Percentiles rank a stretch among this genome's conserved stretches.
phyloP scores from a whole-genome alignment of 2,329 filamentous ascomycete species.

The Aspergillus sp. region DNA sequence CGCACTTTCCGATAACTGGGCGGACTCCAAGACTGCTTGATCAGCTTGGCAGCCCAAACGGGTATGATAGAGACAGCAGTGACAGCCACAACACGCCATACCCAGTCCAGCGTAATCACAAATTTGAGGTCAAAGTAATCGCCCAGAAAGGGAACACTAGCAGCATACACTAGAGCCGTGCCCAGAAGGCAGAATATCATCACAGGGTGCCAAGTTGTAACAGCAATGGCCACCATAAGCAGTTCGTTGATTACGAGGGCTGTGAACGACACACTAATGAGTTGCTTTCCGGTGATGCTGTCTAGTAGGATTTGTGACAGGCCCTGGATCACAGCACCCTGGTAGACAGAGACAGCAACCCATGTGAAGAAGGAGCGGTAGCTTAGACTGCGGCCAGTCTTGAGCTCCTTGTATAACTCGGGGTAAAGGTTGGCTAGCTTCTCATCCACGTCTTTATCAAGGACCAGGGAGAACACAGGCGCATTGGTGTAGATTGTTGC shows the following conservation, averaged over 20 bases:
- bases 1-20: conserved; percentile 90
- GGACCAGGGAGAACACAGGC: conserved; percentile 87
- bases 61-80: conserved; percentile 78
- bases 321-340: conserved; percentile 94
- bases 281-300: conserved; percentile 63
- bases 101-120: conserved; percentile 75
- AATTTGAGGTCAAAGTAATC: conserved; percentile 86
- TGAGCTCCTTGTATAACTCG: conserved; percentile 97
- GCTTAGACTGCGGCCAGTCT: conserved; percentile 77
- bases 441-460: conserved; percentile 95
- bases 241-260: conserved; percentile 92
- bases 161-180: conserved; percentile 77
- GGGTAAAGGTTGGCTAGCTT: conserved; percentile 91
- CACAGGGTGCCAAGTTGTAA: conserved; percentile 93
- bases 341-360: conserved; percentile 93
- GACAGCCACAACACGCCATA: conserved; percentile 84
- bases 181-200: conserved; percentile 86
- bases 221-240: conserved; percentile 93
- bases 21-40: conserved; percentile 81
- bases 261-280: conserved; percentile 91
- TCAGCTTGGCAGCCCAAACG: conserved; percentile 82
- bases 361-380: conserved; percentile 97
- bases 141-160: conserved; percentile 79
- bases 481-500: conserved; percentile 93
- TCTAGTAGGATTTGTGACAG: conserved; percentile 84